Base-by-base conservation (phyloP, 2,329 filamentous ascomycete genomes). In the Fusarium penzigii region DNA sequence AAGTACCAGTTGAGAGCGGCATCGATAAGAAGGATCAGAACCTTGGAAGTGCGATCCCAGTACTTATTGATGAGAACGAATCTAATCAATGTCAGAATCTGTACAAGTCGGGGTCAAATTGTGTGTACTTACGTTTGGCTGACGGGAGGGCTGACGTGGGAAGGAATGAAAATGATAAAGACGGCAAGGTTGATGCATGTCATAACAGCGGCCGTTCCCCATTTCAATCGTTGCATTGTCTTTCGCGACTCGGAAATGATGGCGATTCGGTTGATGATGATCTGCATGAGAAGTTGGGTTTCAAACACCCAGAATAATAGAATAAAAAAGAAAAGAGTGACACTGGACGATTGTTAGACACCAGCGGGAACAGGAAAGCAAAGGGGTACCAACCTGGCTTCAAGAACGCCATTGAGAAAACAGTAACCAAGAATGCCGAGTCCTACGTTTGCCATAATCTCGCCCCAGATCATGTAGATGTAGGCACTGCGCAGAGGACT, bases 21-120 rank as follows among this genome's bases (percentile, higher is more conserved):
- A 51, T 83, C 80, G 7, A 82, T 70, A 2, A 80, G 44, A 3
- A 81, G 63, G 54, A 81, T 80, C 3, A 83, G 67, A 1, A 75
- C 70, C 55, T 83, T 83, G 13, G 79, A 78, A 25, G 74, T 67
- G 20, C 78, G 75, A 46, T 83, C 80, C 80, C 79, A 83, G 20
- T 78, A 65, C 0, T 72, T 63, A 55, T 83, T 83, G 49, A 82
- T 69, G 1, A 58, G 49, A 6, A 79, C 71, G 41, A 65, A 66
- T 1, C 67, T 71, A 25, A 12, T 7, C 1, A 2, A 4, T 14
- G 16, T 59, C 13, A 56, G 51, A 17, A 17, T 3, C 9, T 17
- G 3, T 1, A 2, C 2, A 3, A 9, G 3, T 2, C 16, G 1
- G 7, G 2, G 11, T 1, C 1, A 0, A 4, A 9, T 3, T 3